These are phyloP conservation scores for Pisolithus sp. DNA, from an alignment of 768 basidiomycete genomes.

Conservation along the genomic window DNA sequence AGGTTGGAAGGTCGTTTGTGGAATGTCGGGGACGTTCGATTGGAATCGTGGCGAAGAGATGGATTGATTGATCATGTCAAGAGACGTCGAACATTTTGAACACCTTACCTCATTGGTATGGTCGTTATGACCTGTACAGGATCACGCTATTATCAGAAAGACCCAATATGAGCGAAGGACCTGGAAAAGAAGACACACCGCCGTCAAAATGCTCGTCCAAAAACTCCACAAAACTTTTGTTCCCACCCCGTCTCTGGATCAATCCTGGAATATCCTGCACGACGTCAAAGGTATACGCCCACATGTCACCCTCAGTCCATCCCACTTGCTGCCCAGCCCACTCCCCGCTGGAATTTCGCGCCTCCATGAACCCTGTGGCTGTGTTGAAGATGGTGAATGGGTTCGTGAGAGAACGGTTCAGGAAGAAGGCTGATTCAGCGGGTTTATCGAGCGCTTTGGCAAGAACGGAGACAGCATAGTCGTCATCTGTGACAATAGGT, in stretches of 20 bases:
- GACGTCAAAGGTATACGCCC: conserved; percentile 76
- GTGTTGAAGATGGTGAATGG: conserved; percentile 65
- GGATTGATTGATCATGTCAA: neutral
- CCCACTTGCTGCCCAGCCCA: conserved; percentile 71
- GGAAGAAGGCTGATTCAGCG: conserved; percentile 43
- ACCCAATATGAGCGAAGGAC: neutral
- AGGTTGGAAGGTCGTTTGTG: no score
- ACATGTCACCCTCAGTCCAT: conserved; percentile 79
- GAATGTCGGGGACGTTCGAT: no score
- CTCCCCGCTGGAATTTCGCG: conserved; percentile 55
- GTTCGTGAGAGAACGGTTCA: conserved; percentile 45
- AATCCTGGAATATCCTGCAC: conserved; percentile 64
- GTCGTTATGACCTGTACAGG: conserved; percentile 59
- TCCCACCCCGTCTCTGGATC: conserved; percentile 60
- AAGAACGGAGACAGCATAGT: conserved; percentile 64
- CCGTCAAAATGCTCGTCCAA: conserved; percentile 52
- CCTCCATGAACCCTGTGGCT: conserved; percentile 75
- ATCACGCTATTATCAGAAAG: neutral
- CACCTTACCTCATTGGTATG: conserved; percentile 68
- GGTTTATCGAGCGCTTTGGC: conserved; percentile 49
- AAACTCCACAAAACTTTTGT: conserved; percentile 55
- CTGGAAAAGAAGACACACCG: conserved; percentile 25
- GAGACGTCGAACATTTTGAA: neutral
- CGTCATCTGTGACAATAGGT: conserved; percentile 49
- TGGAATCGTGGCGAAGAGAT: no score